Percentiles rank a stretch among this genome's conserved stretches.
Evolutionary conservation across 192 early-diverging fungal genomes (phyloP).

Genomic region (Mortierella antarctica): DNA sequence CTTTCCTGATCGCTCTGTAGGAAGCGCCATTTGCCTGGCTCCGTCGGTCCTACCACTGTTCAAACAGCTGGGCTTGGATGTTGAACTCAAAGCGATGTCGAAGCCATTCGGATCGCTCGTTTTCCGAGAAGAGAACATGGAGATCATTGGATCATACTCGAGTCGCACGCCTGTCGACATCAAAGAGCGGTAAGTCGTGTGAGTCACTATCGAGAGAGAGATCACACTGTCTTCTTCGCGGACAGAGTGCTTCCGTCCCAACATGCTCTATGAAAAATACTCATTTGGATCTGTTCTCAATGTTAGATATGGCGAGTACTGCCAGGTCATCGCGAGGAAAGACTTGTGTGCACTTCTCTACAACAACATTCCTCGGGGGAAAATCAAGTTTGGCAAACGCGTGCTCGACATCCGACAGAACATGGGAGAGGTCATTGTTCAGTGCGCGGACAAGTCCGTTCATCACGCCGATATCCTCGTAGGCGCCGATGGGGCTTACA

Average conservation of each 20-base stretch:
- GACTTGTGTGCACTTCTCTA: conserved; percentile 22
- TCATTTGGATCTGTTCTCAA: too few relatives aligned
- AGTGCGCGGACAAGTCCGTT: conserved; percentile 28
- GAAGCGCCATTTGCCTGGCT: conserved; percentile 29
- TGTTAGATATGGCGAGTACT: conserved; percentile 30
- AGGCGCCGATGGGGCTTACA: conserved; percentile 29
- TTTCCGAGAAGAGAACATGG: conserved; percentile 23
- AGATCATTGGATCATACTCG: conserved; percentile 20
- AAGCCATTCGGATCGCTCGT: conserved; percentile 36
- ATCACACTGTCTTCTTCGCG: too few relatives aligned
- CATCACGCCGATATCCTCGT: conserved; percentile 25
- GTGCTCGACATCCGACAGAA: conserved; percentile 39
- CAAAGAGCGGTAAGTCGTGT: conserved; percentile 23
- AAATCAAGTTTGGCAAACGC: conserved; percentile 40
- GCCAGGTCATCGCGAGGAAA: conserved; percentile 27
- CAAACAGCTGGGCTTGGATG: conserved; percentile 21
- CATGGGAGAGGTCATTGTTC: conserved; percentile 25
- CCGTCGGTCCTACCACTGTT: conserved; percentile 27
- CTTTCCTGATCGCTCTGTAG: neutral
- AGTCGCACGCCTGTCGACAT: conserved; percentile 19
- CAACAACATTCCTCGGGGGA: conserved; percentile 9
- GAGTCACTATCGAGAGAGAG: neutral
- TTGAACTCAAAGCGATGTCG: conserved; percentile 17
- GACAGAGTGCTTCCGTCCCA: too few relatives aligned
- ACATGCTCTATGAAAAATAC: too few relatives aligned